Evolutionary conservation across 768 basidiomycete species (phyloP), one percentile per base, ranked within the genome.

Genomic region (Calocybe gangraenosa): DNA sequence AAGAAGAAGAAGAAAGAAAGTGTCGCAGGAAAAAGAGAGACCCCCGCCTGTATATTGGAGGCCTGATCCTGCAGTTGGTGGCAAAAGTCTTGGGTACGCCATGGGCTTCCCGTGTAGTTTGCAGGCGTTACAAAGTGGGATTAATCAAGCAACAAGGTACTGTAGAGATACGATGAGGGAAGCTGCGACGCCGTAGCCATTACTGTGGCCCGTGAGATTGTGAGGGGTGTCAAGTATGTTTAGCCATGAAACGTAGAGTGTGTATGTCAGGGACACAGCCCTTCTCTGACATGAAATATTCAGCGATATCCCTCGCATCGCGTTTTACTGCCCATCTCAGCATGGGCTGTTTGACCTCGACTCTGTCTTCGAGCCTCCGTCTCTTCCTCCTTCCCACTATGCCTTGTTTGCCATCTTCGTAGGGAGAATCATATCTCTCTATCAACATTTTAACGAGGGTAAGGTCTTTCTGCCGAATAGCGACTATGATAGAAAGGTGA

Each of bases 361-460:
- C 65, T 42, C 85, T 67, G 60, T 90, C 87, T 54, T 74, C 73
- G 35, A 86, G 50, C 58, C 65, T 77, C 46, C 77, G 65, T 44
- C 70, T 68, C 61, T 85, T 86, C 37, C 55, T 50, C 31, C 44
- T 46, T 31, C 47, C 52, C 31, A 19, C 40, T 47, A 58, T 47
- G 40, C 53, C 52, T 21, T 42, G 47, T 54, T 53, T 42, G 55
- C 66, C 57, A 30, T 42, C 34, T 25, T 42, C 43, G 41, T 49
- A 50, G 7, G 49, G 17, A 14, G 52, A 47, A 23, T 53, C 62
- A 18, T 60, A 56, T n/a, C 76, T 68, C 57, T 92, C 87, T 38
- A 96, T 73, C n/a, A 97, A 74, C 62, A 87, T 60, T 57, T 75
- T 80, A 32, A 96, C 83, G 36, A 93, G 65, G 0, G 59, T 48